Evolutionary conservation across 2,329 filamentous ascomycete genomes (phyloP), one percentile per base, ranked within the genome.

Genomic region (Pseudogymnoascus sp.): DNA sequence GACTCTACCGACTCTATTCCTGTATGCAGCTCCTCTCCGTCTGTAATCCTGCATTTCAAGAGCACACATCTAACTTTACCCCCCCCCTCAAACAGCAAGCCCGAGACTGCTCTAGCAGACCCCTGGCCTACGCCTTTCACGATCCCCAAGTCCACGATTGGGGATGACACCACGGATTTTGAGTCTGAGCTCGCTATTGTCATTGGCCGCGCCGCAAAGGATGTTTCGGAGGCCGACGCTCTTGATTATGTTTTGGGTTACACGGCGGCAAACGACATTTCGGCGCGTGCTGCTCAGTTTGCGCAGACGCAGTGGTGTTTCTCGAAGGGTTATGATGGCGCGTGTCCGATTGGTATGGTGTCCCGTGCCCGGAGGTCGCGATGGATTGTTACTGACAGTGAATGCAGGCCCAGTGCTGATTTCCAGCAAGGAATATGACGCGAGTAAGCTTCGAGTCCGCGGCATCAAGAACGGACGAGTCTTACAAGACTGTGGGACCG

Each of bases 251-350:
- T 85, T 2, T 76, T 84, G 2, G 82, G 81, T 25, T 85, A 84
- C 65, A 83, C 81, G 0, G 77, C 77, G 22, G 78, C 78, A 35
- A 85, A 85, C 68, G 82, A 85, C 68, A 76, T 84, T 0, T 80
- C 78, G 6, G 78, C 77, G 9, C 75, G 82, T 5, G 78, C 77
- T 57, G 77, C 74, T 54, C 82, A 84, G 68, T 76, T 75, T 63
- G 72, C 75, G 5, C 76, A 78, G 62, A 74, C 70, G 57, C 79
- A 81, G 63, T 81, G 79, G 79, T 76, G 76, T 57, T 81, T 76
- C 63, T 77, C 76, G 25, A 81, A 81, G 66, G 77, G 78, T 0
- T 80, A 79, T 59, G 79, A 81, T 64, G 75, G 75, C 11, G 71
- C 76, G 8, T 79, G 78, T 64, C 79, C 79, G 0, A 72, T 81